Percentiles rank a stretch among this genome's conserved stretches.
Conservation (phyloP, 2,329 filamentous ascomycete species). For the Xylaria sp. region DNA sequence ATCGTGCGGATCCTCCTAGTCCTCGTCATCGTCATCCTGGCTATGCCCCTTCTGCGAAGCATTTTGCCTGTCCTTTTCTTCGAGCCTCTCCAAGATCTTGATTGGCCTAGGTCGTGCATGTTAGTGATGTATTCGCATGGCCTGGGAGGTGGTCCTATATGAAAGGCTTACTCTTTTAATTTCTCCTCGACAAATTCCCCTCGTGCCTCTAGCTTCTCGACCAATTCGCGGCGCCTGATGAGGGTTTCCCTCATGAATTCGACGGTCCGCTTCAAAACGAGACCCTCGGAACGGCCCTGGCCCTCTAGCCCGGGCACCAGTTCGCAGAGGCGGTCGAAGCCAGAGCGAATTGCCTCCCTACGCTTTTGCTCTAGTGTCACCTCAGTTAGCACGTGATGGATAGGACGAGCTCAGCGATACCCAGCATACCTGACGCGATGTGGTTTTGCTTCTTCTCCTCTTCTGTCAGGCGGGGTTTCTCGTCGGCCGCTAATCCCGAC, state of each 20-base stretch:
- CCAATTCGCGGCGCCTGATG: constrained; percentile 58
- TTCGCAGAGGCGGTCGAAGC: constrained; percentile 79
- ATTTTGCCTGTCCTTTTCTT: constrained; percentile 29
- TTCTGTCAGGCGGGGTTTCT: constrained; percentile 55
- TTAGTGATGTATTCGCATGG: not conserved
- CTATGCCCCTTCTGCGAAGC: constrained; percentile 13
- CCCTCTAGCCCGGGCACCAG: constrained; percentile 82
- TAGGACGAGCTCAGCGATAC: not conserved
- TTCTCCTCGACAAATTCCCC: constrained; percentile 54
- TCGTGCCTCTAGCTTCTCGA: constrained; percentile 59
- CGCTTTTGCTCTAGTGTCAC: constrained; percentile 55
- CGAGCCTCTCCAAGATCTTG: constrained; percentile 33
- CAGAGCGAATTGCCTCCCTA: constrained; percentile 75
- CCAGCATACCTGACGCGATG: constrained; percentile 51
- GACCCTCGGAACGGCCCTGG: constrained; percentile 80
- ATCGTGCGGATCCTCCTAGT: not conserved
- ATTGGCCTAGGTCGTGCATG: constrained; percentile 23
- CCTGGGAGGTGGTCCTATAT: not conserved
- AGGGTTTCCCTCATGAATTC: constrained; percentile 66
- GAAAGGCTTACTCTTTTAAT: constrained; percentile 44
- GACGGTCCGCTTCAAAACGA: constrained; percentile 75
- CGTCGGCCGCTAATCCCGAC: constrained; percentile 43
- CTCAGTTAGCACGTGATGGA: not conserved
- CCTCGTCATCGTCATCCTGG: constrained; percentile 18
- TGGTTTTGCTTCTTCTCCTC: constrained; percentile 60